Evolutionary conservation across 306 rosid genomes (phyloP).

Genomic region (Vicia villosa): DNA sequence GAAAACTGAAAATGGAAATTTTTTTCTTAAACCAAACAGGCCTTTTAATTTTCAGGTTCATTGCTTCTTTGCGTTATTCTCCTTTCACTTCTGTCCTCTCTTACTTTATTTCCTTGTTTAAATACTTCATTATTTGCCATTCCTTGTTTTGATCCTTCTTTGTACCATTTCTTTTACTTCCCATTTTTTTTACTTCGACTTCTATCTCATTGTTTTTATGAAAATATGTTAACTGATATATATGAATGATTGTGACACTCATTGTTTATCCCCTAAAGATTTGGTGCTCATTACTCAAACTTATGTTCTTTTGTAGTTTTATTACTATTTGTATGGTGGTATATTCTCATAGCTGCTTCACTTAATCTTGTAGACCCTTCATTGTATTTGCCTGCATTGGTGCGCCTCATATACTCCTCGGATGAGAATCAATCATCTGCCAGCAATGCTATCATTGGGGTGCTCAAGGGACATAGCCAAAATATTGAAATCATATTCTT

Average conservation of each 20-base stretch:
- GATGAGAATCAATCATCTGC: conserved; percentile 65
- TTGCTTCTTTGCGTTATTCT: conserved; percentile 23
- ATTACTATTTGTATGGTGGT: not conserved
- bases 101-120: conserved; percentile 12
- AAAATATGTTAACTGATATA: conserved; percentile 7
- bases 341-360: conserved; percentile 33
- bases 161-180: conserved; percentile 6
- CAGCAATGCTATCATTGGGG: conserved; percentile 55
- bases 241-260: conserved; percentile 12
- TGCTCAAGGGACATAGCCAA: conserved; percentile 71
- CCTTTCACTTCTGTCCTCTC: conserved; percentile 7
- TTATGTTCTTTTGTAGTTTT: not conserved
- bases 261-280: conserved; percentile 19
- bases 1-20: not conserved
- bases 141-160: not conserved
- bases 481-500: conserved; percentile 60
- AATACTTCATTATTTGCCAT: conserved; percentile 23
- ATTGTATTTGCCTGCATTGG: conserved; percentile 63
- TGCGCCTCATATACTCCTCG: conserved; percentile 58
- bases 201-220: too few species aligned
- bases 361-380: conserved; percentile 73
- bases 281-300: not conserved
- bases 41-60: conserved; percentile 17
- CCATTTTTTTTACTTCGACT: too few species aligned
- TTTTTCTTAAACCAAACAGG: not conserved